phyloP scores from a whole-genome alignment of 257 asterid genomes.

The Nicotiana knightiana region DNA sequence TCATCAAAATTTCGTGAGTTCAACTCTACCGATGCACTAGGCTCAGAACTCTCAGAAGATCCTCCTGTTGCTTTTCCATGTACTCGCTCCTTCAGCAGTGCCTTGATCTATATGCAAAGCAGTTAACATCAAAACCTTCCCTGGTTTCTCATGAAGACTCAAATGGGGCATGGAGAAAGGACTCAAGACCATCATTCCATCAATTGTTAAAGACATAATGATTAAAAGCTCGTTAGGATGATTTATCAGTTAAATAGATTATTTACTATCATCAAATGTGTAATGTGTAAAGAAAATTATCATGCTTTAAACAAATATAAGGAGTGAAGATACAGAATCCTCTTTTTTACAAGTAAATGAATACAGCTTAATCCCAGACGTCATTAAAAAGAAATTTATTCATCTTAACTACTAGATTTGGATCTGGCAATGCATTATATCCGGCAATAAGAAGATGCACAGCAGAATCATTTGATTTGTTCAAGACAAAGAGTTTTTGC shows the following conservation, averaged over 20 bases:
- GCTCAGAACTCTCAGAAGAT: constrained; percentile 72
- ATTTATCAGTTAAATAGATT: neutral
- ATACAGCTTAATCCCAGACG: neutral
- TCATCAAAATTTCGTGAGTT: constrained; percentile 86
- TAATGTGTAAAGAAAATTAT: neutral
- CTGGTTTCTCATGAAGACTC: neutral
- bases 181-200: constrained; percentile 2
- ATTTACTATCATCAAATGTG: neutral
- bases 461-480: neutral
- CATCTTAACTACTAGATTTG: neutral
- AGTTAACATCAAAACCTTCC: neutral
- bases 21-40: constrained; percentile 80
- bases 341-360: neutral
- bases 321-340: neutral
- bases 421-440: neutral
- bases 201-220: neutral
- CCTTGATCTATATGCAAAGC: constrained; percentile 44
- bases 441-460: neutral
- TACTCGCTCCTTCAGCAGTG: constrained; percentile 72
- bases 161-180: neutral
- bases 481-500: neutral
- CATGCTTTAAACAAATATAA: neutral
- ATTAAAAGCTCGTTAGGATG: neutral
- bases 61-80: constrained; percentile 83
- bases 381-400: neutral